These are phyloP conservation scores for Agastache rugosa DNA, from an alignment of 257 asterid genomes.

Conservation along the genomic window DNA sequence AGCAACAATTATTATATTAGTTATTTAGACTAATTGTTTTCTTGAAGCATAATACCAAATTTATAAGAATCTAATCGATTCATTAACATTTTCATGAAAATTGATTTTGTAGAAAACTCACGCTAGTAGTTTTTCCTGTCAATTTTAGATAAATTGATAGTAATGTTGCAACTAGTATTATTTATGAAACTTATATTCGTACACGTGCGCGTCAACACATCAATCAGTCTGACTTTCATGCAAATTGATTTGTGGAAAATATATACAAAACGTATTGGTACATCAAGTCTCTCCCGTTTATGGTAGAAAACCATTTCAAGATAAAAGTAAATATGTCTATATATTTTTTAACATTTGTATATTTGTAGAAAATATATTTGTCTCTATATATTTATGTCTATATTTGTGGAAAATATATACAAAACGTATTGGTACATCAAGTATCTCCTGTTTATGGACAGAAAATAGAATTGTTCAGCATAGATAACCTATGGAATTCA, in stretches of 20 bases:
- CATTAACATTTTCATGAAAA: neutral
- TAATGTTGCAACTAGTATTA: neutral
- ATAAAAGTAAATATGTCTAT: too few relatives aligned
- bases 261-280: neutral
- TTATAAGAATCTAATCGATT: neutral
- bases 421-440: too few relatives aligned
- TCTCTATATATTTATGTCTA: too few relatives aligned
- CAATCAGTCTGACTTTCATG: neutral
- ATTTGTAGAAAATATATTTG: too few relatives aligned
- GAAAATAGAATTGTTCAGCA: too few relatives aligned
- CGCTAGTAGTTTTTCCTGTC: neutral
- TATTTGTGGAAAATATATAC: too few relatives aligned
- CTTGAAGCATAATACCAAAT: neutral
- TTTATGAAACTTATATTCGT: neutral
- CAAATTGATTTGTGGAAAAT: neutral
- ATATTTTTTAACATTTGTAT: too few relatives aligned
- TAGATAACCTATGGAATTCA: too few relatives aligned
- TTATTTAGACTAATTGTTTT: neutral
- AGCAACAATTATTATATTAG: neutral
- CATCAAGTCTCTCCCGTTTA: neutral
- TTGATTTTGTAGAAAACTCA: neutral
- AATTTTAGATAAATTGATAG: neutral
- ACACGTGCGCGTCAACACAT: neutral
- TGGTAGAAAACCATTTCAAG: neutral
- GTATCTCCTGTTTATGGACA: too few relatives aligned